phyloP scores from a whole-genome alignment of 139 green algal species.

The Tetradesmus lagerheimii region DNA sequence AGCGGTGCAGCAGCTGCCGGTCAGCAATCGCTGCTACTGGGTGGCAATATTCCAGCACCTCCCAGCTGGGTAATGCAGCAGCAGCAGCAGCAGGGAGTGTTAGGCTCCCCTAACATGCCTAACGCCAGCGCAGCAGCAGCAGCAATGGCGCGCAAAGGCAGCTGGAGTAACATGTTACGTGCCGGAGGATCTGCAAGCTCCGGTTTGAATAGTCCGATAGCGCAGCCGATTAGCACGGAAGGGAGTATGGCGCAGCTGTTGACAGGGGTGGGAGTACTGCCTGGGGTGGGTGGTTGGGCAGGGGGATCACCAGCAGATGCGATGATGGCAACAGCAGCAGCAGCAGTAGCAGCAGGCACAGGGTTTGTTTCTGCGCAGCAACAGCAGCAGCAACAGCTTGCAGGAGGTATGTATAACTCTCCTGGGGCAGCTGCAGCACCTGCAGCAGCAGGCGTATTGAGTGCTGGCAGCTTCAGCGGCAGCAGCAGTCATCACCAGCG shows the following conservation, averaged over 20 bases:
- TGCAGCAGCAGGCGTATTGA: slow-evolving; percentile 6
- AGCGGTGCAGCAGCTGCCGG: background rate
- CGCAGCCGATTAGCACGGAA: background rate
- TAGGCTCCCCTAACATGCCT: background rate
- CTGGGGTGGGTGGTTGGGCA: background rate
- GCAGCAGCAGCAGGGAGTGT: background rate
- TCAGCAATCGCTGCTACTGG: background rate
- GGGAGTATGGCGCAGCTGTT: background rate
- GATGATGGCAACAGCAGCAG: background rate
- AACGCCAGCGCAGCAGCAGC: background rate
- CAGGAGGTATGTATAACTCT: no score
- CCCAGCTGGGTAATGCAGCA: background rate
- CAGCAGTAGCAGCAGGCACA: background rate
- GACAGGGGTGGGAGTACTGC: background rate
- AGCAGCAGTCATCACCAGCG: slow-evolving; percentile 12
- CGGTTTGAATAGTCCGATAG: background rate
- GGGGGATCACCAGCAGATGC: background rate
- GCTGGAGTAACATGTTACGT: slow-evolving; percentile 15
- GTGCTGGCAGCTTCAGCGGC: background rate
- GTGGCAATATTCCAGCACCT: background rate
- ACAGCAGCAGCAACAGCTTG: background rate
- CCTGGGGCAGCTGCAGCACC: background rate
- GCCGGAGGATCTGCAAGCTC: background rate
- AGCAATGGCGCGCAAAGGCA: background rate
- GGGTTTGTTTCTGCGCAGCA: background rate